Percentiles rank a stretch among this genome's conserved stretches.
phyloP scores from a whole-genome alignment of 202 grass and related monocot genomes.

The Thinopyrum obtusiflorum region DNA sequence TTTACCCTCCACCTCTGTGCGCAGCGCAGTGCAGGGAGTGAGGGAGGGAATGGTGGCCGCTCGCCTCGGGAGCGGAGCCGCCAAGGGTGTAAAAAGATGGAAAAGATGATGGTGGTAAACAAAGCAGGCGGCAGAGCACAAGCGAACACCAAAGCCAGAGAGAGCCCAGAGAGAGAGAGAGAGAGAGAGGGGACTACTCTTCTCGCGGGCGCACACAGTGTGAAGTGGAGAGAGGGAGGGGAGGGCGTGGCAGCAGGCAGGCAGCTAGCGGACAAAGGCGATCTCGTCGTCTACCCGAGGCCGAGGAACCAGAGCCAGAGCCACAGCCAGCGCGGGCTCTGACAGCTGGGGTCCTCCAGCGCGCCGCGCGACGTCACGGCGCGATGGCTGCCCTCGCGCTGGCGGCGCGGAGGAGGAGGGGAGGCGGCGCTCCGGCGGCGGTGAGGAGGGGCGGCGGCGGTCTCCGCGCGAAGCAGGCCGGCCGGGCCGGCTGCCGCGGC shows the following conservation, averaged over 20 bases:
- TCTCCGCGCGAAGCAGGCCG: conserved; percentile 78
- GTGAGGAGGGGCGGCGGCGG: conserved; percentile 45
- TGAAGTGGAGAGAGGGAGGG: not conserved
- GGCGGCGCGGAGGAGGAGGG: conserved; percentile 35
- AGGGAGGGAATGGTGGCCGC: not conserved
- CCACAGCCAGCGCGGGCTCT: not conserved
- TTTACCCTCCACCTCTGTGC: not conserved
- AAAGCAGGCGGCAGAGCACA: not conserved
- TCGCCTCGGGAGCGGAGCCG: not conserved
- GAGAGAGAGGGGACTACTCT: not conserved
- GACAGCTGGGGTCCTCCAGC: conserved; percentile 16
- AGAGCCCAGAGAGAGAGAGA: too few relatives aligned
- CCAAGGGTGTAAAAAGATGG: conserved; percentile 20
- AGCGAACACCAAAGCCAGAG: not conserved
- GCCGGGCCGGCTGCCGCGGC: conserved; percentile 84
- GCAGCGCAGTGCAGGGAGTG: too few relatives aligned
- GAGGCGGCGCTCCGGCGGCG: conserved; percentile 35
- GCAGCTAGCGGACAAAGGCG: conserved; percentile 9
- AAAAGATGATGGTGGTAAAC: conserved; percentile 23
- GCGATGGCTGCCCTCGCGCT: conserved; percentile 67
- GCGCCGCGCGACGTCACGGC: not conserved
- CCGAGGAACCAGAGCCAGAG: not conserved
- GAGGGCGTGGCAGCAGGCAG: not conserved
- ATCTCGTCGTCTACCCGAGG: conserved; percentile 12
- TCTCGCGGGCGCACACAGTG: not conserved